Conservation (phyloP, 495 filamentous ascomycete species). For the Neurospora sp. region DNA sequence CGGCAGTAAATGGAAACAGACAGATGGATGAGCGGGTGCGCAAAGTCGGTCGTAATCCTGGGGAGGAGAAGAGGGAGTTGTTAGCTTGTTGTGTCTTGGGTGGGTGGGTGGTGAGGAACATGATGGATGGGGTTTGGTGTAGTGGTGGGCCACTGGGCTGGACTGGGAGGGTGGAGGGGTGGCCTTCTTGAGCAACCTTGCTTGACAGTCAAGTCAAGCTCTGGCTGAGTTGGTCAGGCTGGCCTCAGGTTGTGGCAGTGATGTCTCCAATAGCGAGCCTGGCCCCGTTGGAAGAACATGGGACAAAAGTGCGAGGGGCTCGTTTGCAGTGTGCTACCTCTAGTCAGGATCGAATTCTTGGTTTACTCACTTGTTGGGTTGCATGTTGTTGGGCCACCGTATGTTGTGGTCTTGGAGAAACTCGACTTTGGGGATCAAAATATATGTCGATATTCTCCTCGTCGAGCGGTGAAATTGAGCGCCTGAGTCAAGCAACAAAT, state of each 20-base stretch:
- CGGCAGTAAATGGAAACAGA: background rate
- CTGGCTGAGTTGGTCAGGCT: background rate
- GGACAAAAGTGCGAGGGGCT: background rate
- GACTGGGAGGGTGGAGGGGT: background rate
- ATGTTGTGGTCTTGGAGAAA: background rate
- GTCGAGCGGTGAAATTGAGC: no score
- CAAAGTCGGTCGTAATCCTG: background rate
- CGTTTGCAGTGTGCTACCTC: background rate
- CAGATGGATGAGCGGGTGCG: background rate
- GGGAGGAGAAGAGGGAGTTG: background rate
- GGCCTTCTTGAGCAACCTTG: background rate
- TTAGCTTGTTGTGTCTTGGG: background rate
- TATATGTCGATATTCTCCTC: no score
- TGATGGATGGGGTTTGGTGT: background rate
- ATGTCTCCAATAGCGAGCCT: background rate
- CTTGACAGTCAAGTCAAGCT: background rate
- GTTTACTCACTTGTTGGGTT: background rate
- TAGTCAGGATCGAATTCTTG: background rate
- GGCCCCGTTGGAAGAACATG: background rate
- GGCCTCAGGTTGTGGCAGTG: background rate
- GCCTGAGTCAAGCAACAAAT: no score
- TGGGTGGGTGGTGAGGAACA: background rate
- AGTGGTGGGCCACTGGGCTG: background rate
- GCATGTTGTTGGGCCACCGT: no score
- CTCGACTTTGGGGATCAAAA: background rate